Base-by-base conservation (phyloP, 441 rosid genomes). In the Hypseocharis bilobata region DNA sequence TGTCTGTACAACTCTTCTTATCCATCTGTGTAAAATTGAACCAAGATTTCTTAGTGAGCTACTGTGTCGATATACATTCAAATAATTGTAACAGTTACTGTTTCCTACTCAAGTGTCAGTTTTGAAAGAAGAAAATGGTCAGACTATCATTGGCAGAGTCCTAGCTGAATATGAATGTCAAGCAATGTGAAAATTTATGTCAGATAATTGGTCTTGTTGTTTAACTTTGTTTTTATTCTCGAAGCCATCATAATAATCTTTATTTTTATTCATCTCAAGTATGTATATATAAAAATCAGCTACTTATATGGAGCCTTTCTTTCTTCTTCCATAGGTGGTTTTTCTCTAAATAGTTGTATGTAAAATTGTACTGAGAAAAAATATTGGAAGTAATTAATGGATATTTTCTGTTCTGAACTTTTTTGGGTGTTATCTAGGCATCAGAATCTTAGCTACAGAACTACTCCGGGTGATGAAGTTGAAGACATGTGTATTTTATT, bases 401-500 rank as follows among this genome's bases (percentile, higher is more conserved):
- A 4, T 54, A 45, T 27, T 62, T 56, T 47, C 36, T 47, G 16
- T 72, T 36, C 55, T 45, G n/a, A 66, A 40, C 30, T 10, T 47
- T 19, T 47, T 40, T 65, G 20, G 69, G 76, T 27, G 32, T 64
- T 70, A n/a, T 65, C 8, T 69, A 86, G 96, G 86, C 81, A 87
- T 76, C 88, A 81, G 67, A 80, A 84, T 54, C 96, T 90, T 64
- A 83, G 83, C 75, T 91, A 93, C 81, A 82, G 68, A 69, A 75
- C 1, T 65, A 93, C 97, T 30, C 74, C 77, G 1, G 90, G 96
- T 62, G 98, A 93, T 79, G 97, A 93, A 82, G 98, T 93, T 44
- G 96, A 93, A 78, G 98, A 93, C 77, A 86, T 93, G 97, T 93
- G 82, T 77, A 72, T 86, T 51, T 77, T 93, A 76, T 70, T 93